A percentile compares a stretch with the other conserved stretches of the same genome.
phyloP scores from a whole-genome alignment of 2,329 filamentous ascomycete genomes.

The Alternaria panax region DNA sequence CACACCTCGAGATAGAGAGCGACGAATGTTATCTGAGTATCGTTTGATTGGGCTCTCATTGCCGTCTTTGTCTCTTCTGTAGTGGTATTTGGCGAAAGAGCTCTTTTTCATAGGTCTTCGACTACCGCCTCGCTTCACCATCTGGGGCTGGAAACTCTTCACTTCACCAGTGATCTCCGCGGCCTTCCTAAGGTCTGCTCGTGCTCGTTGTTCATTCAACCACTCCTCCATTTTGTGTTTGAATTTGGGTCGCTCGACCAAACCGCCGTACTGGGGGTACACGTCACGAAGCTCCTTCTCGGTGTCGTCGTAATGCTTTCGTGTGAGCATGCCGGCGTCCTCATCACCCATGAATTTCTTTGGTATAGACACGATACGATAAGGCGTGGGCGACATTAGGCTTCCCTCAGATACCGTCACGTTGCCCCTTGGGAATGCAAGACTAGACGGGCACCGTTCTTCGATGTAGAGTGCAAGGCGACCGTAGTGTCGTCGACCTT shows the following conservation, averaged over 20 bases:
- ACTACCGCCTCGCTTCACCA: constrained; percentile 2
- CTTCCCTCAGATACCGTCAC: constrained; percentile 17
- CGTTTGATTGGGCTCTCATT: constrained; percentile 29
- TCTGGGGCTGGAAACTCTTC: constrained; percentile 12
- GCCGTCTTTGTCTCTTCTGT: neutral
- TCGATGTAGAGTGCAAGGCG: constrained; percentile 44
- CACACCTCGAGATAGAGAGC: constrained; percentile 23
- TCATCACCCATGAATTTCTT: constrained; percentile 5
- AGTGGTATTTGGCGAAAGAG: neutral
- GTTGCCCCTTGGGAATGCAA: constrained; percentile 45
- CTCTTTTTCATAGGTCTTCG: constrained; percentile 1
- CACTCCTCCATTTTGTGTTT: constrained; percentile 40
- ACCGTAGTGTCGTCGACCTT: constrained; percentile 41
- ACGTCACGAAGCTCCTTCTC: constrained; percentile 40
- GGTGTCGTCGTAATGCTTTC: constrained; percentile 33
- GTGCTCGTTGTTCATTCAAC: constrained; percentile 33
- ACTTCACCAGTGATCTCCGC: constrained; percentile 14
- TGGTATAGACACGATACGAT: constrained; percentile 28
- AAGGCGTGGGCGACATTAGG: constrained; percentile 30
- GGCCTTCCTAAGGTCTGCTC: constrained; percentile 25
- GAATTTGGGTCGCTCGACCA: constrained; percentile 42
- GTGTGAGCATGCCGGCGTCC: constrained; percentile 17
- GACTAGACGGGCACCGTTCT: constrained; percentile 31
- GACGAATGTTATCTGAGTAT: constrained; percentile 26
- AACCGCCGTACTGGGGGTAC: constrained; percentile 41